Conservation (phyloP, 2,329 filamentous ascomycete genomes). For the Diaporthe helianthi region DNA sequence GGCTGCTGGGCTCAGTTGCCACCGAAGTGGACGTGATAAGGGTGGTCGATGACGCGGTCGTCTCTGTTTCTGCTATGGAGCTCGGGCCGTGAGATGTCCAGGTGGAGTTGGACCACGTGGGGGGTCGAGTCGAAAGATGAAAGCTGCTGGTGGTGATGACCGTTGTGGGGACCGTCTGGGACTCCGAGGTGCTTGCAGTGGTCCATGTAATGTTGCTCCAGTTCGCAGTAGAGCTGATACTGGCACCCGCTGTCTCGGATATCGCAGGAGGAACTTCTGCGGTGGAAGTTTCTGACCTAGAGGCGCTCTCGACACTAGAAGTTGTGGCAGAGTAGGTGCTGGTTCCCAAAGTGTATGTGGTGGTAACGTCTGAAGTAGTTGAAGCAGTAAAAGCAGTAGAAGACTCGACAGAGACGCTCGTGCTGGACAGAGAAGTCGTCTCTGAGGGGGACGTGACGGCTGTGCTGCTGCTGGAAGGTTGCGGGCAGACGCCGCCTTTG, state of each 20-base stretch:
- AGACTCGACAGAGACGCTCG: not conserved
- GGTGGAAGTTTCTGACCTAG: not conserved
- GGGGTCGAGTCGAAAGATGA: constrained; percentile 21
- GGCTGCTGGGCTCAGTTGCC: constrained; percentile 5
- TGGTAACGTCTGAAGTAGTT: not conserved
- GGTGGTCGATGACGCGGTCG: not conserved
- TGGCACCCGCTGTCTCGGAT: not conserved
- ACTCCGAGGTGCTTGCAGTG: not conserved
- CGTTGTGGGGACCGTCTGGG: constrained; percentile 5
- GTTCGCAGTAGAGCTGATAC: constrained; percentile 3
- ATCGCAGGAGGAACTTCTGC: not conserved
- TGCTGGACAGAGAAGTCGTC: not conserved
- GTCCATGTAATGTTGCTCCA: constrained; percentile 12
- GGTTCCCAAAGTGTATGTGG: not conserved
- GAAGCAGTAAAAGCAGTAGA: not conserved
- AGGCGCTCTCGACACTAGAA: not conserved
- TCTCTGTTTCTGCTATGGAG: constrained; percentile 1
- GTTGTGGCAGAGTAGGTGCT: not conserved
- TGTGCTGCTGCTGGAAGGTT: constrained; percentile 15
- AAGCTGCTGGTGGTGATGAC: constrained; percentile 17
- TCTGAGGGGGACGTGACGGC: not conserved
- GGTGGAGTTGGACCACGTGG: constrained; percentile 24
- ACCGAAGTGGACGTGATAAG: constrained; percentile 22
- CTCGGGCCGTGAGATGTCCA: constrained; percentile 17
- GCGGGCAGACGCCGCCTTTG: constrained; percentile 28